These are phyloP conservation scores for Boletus pseudopeckii DNA, from an alignment of 768 basidiomycete genomes.

Conservation along the genomic window DNA sequence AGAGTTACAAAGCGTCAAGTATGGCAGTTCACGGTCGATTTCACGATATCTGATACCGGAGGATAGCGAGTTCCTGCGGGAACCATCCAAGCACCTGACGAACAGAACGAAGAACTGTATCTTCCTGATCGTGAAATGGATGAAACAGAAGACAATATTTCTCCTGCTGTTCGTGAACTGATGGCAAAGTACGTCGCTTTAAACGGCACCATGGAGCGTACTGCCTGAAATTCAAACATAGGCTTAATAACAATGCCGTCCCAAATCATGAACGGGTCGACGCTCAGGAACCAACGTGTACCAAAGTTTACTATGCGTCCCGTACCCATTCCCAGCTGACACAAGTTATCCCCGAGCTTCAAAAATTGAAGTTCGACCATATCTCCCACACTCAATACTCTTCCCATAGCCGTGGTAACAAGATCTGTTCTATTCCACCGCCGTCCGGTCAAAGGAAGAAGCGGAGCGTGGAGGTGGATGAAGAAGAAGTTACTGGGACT, in stretches of 20 bases:
- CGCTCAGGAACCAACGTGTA: slow-evolving; percentile 54
- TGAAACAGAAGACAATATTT: slow-evolving; percentile 54
- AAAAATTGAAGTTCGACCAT: slow-evolving; percentile 57
- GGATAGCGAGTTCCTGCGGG: slow-evolving; percentile 23
- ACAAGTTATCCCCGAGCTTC: slow-evolving; percentile 84
- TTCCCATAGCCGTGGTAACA: slow-evolving; percentile 8
- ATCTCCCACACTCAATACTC: slow-evolving; percentile 15
- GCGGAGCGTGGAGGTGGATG: slow-evolving; percentile 22
- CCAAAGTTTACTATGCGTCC: slow-evolving; percentile 91
- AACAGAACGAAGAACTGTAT: slow-evolving; percentile 61
- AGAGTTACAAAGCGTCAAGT: slow-evolving; percentile 63
- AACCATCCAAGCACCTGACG: slow-evolving; percentile 23
- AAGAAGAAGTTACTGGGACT: slow-evolving; percentile 24
- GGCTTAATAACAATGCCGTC: slow-evolving; percentile 12
- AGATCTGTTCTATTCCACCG: not conserved
- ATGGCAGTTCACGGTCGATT: slow-evolving; percentile 14
- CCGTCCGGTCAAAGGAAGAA: slow-evolving; percentile 12
- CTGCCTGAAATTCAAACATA: slow-evolving; percentile 2
- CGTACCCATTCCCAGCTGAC: slow-evolving; percentile 94
- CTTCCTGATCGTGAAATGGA: slow-evolving; percentile 55
- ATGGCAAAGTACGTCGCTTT: slow-evolving; percentile 63
- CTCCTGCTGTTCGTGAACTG: slow-evolving; percentile 72
- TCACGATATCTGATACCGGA: slow-evolving; percentile 3
- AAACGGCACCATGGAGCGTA: not conserved
- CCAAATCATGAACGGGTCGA: slow-evolving; percentile 7